A percentile compares a stretch with the other conserved stretches of the same genome.
These are phyloP conservation scores for Polyplosphaeria fusca DNA, from an alignment of 495 filamentous ascomycete genomes.

Conservation along the genomic window DNA sequence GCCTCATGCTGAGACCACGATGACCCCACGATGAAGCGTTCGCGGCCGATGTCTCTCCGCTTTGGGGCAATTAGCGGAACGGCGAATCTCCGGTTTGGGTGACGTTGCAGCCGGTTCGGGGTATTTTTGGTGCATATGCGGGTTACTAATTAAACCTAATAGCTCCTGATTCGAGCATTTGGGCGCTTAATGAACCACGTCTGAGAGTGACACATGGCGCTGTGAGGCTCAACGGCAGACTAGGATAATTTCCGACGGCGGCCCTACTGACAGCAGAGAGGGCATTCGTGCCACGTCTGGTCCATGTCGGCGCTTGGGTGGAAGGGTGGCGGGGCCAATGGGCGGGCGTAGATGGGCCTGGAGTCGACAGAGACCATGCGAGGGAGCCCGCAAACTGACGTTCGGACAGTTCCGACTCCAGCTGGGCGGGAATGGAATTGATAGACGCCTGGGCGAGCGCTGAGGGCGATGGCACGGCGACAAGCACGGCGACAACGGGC, in stretches of 20 bases:
- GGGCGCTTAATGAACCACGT: constrained; percentile 26
- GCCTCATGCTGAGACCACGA: background rate
- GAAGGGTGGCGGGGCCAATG: constrained; percentile 11
- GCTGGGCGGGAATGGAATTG: background rate
- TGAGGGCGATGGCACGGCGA: background rate
- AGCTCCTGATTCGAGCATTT: background rate
- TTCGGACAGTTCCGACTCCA: constrained; percentile 18
- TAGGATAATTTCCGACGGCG: background rate
- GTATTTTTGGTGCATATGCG: constrained; percentile 12
- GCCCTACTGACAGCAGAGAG: constrained; percentile 14
- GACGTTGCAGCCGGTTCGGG: constrained; percentile 13
- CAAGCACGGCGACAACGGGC: too few species aligned
- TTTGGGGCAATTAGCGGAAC: constrained; percentile 18
- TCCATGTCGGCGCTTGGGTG: constrained; percentile 23
- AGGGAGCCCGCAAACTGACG: constrained; percentile 17
- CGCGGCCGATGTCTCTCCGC: background rate
- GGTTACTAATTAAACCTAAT: constrained; percentile 26
- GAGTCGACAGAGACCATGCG: constrained; percentile 1
- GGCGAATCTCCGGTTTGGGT: constrained; percentile 11
- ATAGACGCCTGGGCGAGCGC: background rate
- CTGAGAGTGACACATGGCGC: constrained; percentile 28
- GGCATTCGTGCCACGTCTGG: constrained; percentile 23
- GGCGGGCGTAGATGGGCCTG: background rate
- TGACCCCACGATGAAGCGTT: constrained; percentile 5
- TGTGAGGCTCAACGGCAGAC: constrained; percentile 23